Conservation (phyloP, 2,329 filamentous ascomycete genomes). For the Aspergillus phoenicis region DNA sequence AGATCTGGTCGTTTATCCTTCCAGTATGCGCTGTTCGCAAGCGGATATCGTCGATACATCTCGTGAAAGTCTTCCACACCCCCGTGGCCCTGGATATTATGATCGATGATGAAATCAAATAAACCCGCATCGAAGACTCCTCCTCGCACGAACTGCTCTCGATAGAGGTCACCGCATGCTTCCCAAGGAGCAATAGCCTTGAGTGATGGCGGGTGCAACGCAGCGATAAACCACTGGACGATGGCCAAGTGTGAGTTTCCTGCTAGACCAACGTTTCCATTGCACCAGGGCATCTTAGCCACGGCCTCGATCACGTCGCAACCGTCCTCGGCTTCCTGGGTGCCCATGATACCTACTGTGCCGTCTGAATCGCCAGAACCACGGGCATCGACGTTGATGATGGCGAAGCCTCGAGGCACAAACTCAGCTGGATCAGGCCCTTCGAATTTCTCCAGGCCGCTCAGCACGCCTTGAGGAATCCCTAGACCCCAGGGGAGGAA, state of each 20-base stretch:
- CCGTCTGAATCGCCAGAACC: constrained; percentile 7
- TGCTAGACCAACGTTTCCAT: constrained; percentile 2
- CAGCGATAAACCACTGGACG: constrained; percentile 8
- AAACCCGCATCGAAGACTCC: constrained; percentile 2
- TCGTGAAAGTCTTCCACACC: constrained; percentile 12
- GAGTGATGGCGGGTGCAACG: constrained; percentile 2
- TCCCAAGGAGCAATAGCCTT: constrained; percentile 8
- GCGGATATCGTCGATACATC: constrained; percentile 7
- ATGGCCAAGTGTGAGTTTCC: constrained; percentile 8
- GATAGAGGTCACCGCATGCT: constrained; percentile 6
- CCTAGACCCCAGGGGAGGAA: constrained; percentile 2
- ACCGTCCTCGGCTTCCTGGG: constrained; percentile 6
- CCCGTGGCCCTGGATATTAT: constrained; percentile 10
- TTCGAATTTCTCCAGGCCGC: constrained; percentile 6
- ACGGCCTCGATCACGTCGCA: constrained; percentile 7
- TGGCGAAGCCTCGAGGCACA: constrained; percentile 6
- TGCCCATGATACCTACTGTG: constrained; percentile 6
- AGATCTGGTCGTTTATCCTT: constrained; percentile 10
- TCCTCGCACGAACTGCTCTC: constrained; percentile 4
- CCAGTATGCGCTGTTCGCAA: constrained; percentile 1
- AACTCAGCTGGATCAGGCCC: constrained; percentile 9
- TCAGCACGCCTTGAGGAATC: background rate
- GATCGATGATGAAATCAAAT: constrained; percentile 13
- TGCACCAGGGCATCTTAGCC: constrained; percentile 9
- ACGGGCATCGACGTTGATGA: constrained; percentile 3